These are phyloP conservation scores for Saccharomyces hybrid DNA, from an alignment of 1,139 yeast species.

Conservation along the genomic window DNA sequence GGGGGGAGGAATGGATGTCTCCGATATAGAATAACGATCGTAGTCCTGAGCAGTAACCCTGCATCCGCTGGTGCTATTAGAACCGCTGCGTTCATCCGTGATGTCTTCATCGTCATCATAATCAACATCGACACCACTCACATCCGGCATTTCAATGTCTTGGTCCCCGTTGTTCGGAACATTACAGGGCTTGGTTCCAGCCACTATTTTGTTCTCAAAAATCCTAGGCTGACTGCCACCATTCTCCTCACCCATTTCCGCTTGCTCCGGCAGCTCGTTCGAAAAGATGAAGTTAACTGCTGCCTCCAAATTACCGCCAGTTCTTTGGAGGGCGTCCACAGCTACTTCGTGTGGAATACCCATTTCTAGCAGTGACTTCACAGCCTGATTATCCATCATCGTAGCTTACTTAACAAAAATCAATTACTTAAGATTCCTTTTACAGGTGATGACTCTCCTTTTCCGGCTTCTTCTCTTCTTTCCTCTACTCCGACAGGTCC, in stretches of 20 bases:
- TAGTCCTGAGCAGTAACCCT: neutral
- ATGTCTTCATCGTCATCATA: constrained; percentile 5
- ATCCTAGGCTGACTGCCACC: neutral
- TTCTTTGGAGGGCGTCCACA: constrained; percentile 18
- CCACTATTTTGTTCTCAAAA: neutral
- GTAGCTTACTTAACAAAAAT: neutral
- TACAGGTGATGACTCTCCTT: neutral
- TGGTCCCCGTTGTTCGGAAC: neutral
- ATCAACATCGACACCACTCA: constrained; percentile 3
- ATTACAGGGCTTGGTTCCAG: neutral
- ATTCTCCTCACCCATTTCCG: neutral
- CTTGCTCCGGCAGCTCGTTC: constrained; percentile 10
- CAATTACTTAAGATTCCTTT: neutral
- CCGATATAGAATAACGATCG: neutral
- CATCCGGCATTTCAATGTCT: neutral
- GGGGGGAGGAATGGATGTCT: constrained; percentile 5
- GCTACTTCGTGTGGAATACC: constrained; percentile 28
- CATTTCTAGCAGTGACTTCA: constrained; percentile 25
- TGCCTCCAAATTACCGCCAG: constrained; percentile 24
- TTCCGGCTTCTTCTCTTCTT: neutral
- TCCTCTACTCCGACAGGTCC: neutral
- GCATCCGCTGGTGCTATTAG: neutral
- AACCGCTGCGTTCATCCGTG: neutral
- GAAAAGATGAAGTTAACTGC: constrained; percentile 28
- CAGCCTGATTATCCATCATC: constrained; percentile 2